Evolutionary conservation across 805 yeast species (phyloP), one percentile per base, ranked within the genome.

Genomic region (Candida endomychidarum): DNA sequence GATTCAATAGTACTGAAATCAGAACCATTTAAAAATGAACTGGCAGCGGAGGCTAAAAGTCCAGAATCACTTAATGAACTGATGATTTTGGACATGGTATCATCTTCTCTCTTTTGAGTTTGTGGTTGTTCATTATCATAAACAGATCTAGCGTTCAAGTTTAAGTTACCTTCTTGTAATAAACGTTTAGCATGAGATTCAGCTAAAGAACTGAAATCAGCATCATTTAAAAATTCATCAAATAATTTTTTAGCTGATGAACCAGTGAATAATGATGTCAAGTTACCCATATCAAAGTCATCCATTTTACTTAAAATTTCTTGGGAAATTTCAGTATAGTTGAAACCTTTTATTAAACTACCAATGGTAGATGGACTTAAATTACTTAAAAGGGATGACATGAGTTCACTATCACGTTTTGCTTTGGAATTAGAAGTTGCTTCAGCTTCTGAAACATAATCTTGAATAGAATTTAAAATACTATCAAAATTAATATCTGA

Each of bases 11-110:
- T 50, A 8, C 48, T 48, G 18, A 47, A 38, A 4, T 45, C 31
- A n/a, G 23, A 43, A 46, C 56, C 56, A 37, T 55, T 56, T 33
- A 56, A 46, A 14, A 61, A 49, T 5, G 53, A 47, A n/a, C 40
- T 42, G 27, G 60, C 49, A 34, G 56, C 50, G n/a, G 48, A 41
- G 19, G 48, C 47, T 20, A 56, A 48, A 21, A 58, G 42, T 9
- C 53, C 59, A 28, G 59, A 52, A 26, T 48, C 45, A 22, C 53
- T 43, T 31, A 63, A 54, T 12, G 51, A 47, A 37, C 44, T 43
- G 22, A 57, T 49, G 10, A 58, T 46, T 3, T 48, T 40, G 18
- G 47, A 37, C 24, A 60, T 36, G 30, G 52, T 43, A 18, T 50
- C 56, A 22, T 30, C 28, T 34, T 39, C 28, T 35, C 27, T 31